These are phyloP conservation scores for Cytospora piceicola DNA, from an alignment of 2,329 filamentous ascomycete species.

Conservation along the genomic window DNA sequence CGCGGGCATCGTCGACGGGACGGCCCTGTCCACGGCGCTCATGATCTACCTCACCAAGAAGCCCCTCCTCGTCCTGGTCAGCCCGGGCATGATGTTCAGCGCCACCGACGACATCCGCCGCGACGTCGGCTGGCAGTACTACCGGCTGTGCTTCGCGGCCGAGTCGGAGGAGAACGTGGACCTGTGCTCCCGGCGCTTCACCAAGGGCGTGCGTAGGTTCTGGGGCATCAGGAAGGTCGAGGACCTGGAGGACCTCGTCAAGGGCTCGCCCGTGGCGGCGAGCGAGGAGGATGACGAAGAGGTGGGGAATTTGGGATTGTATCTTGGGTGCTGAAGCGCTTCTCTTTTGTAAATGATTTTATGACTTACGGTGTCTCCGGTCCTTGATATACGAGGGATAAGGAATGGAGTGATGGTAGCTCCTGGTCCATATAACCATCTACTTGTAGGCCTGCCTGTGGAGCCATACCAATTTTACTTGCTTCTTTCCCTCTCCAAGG, in stretches of 20 bases:
- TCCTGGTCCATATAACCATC: background rate
- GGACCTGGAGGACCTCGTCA: conserved; percentile 67
- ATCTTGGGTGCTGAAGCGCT: conserved; percentile 36
- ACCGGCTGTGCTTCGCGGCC: conserved; percentile 83
- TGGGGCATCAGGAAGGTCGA: conserved; percentile 73
- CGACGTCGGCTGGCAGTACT: conserved; percentile 70
- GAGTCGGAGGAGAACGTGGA: conserved; percentile 73
- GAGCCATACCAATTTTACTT: background rate
- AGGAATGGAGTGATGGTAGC: background rate
- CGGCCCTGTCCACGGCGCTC: conserved; percentile 65
- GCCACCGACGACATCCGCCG: conserved; percentile 63
- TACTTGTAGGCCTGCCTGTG: no score
- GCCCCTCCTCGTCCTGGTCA: conserved; percentile 70
- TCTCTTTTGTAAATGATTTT: background rate
- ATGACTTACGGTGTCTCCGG: background rate
- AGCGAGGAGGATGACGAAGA: conserved; percentile 31
- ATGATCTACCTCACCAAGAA: conserved; percentile 72
- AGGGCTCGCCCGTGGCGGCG: conserved; percentile 37
- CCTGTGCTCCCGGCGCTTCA: conserved; percentile 65
- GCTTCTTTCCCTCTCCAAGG: background rate
- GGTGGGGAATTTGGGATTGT: conserved; percentile 39
- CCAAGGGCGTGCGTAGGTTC: conserved; percentile 71
- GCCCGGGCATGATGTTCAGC: conserved; percentile 75
- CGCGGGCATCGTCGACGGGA: conserved; percentile 53
- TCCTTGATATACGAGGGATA: no score